Percentiles rank a stretch among this genome's conserved stretches.
phyloP scores from a whole-genome alignment of 306 rosid species.

The Erythrophleum fordii region DNA sequence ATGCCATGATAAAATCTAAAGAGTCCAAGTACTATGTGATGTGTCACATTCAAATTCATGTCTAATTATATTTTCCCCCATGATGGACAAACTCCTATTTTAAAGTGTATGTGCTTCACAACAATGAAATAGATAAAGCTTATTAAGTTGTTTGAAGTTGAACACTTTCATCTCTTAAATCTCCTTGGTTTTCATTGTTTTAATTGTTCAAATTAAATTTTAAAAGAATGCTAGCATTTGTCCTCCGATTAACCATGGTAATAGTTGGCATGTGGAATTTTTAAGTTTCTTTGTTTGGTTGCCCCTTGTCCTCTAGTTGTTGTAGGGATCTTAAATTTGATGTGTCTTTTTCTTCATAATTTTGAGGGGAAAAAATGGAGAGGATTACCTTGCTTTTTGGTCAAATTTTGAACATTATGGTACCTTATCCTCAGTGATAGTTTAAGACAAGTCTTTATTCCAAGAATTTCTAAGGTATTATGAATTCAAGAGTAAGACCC shows the following conservation, averaged over 20 bases:
- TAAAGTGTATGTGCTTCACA: neutral
- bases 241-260: neutral
- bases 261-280: neutral
- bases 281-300: neutral
- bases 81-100: neutral
- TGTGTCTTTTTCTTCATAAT: neutral
- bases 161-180: neutral
- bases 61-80: neutral
- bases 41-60: neutral
- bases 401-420: neutral
- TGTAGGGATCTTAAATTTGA: neutral
- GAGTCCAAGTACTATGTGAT: neutral
- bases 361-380: neutral
- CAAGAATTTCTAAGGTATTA: slow-evolving; percentile 50
- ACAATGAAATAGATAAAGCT: neutral
- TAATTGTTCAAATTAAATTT: neutral
- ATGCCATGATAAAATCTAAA: neutral
- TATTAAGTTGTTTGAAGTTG: neutral
- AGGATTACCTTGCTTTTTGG: neutral
- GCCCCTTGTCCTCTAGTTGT: neutral
- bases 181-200: neutral
- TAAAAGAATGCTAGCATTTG: neutral
- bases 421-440: neutral
- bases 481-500: slow-evolving; percentile 50
- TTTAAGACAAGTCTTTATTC: neutral